Evolutionary conservation across 163 green algal genomes (phyloP).

Genomic region (Prototheca cutis): DNA sequence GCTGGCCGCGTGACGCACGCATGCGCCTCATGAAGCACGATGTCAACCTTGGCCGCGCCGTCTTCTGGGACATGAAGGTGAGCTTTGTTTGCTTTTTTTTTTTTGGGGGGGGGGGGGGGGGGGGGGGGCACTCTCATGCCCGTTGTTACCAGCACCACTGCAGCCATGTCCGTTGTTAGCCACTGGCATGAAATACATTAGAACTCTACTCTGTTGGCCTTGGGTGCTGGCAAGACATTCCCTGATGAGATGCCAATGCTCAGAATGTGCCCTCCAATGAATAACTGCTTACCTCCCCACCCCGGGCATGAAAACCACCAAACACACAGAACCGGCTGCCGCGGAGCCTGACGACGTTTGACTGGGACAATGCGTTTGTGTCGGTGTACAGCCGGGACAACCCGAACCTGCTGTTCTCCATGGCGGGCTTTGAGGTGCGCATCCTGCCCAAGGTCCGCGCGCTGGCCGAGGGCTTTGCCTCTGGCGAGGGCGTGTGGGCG

Average conservation of each 20-base stretch:
- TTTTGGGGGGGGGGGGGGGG: background rate
- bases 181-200: too few species aligned
- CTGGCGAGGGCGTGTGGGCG: slow-evolving; percentile 90
- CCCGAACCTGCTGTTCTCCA: slow-evolving; percentile 98
- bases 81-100: background rate
- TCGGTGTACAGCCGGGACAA: slow-evolving; percentile 96
- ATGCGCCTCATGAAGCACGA: slow-evolving; percentile 99
- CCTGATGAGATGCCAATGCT: too few species aligned
- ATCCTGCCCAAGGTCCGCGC: slow-evolving; percentile 91
- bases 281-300: too few species aligned
- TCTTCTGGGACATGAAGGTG: slow-evolving; percentile 98
- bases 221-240: too few species aligned
- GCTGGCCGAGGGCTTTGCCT: background rate
- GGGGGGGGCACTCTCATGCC: too few species aligned
- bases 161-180: too few species aligned
- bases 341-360: slow-evolving; percentile 89
- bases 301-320: too few species aligned
- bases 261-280: too few species aligned
- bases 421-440: slow-evolving; percentile 96
- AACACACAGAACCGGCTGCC: slow-evolving; percentile 71
- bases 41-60: slow-evolving; percentile 94
- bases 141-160: too few species aligned
- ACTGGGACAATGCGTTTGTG: slow-evolving; percentile 97
- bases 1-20: slow-evolving; percentile 95
- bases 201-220: too few species aligned